A percentile compares a stretch with the other conserved stretches of the same genome.
phyloP scores from a whole-genome alignment of 2,329 filamentous ascomycete species.

The Dendrostoma leiphaemia region DNA sequence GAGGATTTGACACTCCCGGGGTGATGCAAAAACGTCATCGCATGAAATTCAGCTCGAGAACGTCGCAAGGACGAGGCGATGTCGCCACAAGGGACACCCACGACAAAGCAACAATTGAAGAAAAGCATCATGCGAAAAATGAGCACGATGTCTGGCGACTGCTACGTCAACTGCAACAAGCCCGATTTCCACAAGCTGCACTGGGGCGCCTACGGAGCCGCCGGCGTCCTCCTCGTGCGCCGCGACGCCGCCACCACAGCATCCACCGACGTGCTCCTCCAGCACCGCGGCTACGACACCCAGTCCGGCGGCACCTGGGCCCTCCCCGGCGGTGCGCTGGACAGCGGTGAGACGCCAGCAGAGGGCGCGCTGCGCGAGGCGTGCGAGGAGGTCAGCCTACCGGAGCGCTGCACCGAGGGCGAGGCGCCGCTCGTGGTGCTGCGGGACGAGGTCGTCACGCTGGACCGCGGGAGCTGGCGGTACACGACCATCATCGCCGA shows the following conservation, averaged over 20 bases:
- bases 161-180: not conserved
- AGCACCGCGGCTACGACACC: not conserved
- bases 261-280: not conserved
- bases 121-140: no score
- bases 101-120: no score
- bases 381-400: constrained; percentile 1
- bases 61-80: no score
- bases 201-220: constrained; percentile 1
- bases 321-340: constrained; percentile 1
- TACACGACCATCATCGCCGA: constrained; percentile 5
- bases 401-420: not conserved
- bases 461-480: constrained; percentile 4
- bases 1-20: no score
- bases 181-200: not conserved
- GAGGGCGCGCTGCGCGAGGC: constrained; percentile 1
- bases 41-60: no score
- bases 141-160: no score
- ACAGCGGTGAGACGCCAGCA: not conserved
- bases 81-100: no score
- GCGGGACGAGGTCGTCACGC: not conserved
- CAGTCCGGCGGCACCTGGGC: constrained; percentile 4
- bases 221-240: constrained; percentile 1
- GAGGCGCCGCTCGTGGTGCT: not conserved
- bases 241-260: not conserved
- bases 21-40: no score